Evolutionary conservation across 495 filamentous ascomycete species (phyloP).

Genomic region (Talaromyces adpressus): DNA sequence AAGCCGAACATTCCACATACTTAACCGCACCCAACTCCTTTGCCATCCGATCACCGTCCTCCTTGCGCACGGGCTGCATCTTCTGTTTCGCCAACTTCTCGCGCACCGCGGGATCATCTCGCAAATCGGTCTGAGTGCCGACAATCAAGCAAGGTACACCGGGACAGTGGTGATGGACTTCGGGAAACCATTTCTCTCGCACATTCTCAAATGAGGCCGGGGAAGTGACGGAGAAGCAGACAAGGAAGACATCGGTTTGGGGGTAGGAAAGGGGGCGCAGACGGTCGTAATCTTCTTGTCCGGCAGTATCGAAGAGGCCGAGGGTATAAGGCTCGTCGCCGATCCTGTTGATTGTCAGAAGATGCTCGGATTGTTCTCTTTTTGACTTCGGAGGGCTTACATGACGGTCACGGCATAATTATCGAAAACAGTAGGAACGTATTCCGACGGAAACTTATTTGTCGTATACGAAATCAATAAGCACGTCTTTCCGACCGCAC

Average conservation of each 20-base stretch:
- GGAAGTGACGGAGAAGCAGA: constrained; percentile 97
- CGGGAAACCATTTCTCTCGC: constrained; percentile 97
- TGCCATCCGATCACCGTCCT: constrained; percentile 93
- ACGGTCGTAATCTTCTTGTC: constrained; percentile 98
- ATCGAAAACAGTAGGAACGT: constrained; percentile 97
- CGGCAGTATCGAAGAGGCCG: constrained; percentile 95
- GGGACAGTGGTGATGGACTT: constrained; percentile 97
- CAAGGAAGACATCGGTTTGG: constrained; percentile 97
- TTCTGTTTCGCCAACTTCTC: constrained; percentile 94
- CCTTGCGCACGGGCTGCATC: constrained; percentile 83
- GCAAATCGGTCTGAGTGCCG: constrained; percentile 93
- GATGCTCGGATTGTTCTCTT: too few relatives aligned
- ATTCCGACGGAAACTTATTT: constrained; percentile 99
- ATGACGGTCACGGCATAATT: constrained; percentile 99
- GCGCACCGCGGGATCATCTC: constrained; percentile 79
- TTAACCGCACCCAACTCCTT: constrained; percentile 94
- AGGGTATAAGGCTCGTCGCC: constrained; percentile 98
- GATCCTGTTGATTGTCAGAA: constrained; percentile 57
- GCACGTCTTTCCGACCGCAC: constrained; percentile 98
- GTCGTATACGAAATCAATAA: constrained; percentile 98
- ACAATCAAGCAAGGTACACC: constrained; percentile 97
- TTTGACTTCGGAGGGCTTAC: constrained; percentile 49
- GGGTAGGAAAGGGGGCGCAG: constrained; percentile 94
- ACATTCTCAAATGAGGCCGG: constrained; percentile 99
- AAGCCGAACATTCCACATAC: constrained; percentile 95